These are phyloP conservation scores for Fusarium udum DNA, from an alignment of 2,329 filamentous ascomycete genomes.

Conservation along the genomic window DNA sequence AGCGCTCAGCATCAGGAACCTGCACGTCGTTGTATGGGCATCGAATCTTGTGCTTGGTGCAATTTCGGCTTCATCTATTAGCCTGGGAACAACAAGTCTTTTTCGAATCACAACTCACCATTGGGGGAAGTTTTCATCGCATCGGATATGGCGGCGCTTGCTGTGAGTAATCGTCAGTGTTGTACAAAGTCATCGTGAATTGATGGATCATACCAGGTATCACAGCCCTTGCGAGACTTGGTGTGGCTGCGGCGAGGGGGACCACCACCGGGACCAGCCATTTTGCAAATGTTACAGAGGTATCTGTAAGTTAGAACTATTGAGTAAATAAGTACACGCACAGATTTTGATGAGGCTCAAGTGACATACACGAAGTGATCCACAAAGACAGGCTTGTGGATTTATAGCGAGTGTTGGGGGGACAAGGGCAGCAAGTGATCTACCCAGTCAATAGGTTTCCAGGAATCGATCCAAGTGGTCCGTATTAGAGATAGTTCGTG, in stretches of 20 bases:
- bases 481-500: slow-evolving; percentile 21
- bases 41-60: slow-evolving; percentile 97
- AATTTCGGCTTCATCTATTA: slow-evolving; percentile 79
- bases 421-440: slow-evolving; percentile 23
- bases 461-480: slow-evolving; percentile 24
- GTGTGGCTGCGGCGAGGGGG: slow-evolving; percentile 91
- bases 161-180: slow-evolving; percentile 44
- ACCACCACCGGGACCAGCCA: slow-evolving; percentile 95
- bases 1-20: slow-evolving; percentile 67
- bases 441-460: slow-evolving; percentile 24
- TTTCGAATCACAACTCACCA: slow-evolving; percentile 69
- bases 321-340: slow-evolving; percentile 29
- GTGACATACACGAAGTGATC: slow-evolving; percentile 45
- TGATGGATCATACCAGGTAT: slow-evolving; percentile 73
- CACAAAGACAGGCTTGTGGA: slow-evolving; percentile 45
- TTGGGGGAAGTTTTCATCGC: slow-evolving; percentile 97
- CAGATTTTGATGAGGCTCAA: neutral
- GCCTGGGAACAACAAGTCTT: neutral
- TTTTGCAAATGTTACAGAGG: slow-evolving; percentile 57
- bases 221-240: slow-evolving; percentile 98
- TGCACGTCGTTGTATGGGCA: slow-evolving; percentile 96
- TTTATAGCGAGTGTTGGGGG: slow-evolving; percentile 53
- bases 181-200: neutral
- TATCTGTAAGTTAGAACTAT: slow-evolving; percentile 43
- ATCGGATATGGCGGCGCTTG: slow-evolving; percentile 96